These are phyloP conservation scores for Solanum lignicaule DNA, from an alignment of 257 asterid genomes.

Conservation along the genomic window DNA sequence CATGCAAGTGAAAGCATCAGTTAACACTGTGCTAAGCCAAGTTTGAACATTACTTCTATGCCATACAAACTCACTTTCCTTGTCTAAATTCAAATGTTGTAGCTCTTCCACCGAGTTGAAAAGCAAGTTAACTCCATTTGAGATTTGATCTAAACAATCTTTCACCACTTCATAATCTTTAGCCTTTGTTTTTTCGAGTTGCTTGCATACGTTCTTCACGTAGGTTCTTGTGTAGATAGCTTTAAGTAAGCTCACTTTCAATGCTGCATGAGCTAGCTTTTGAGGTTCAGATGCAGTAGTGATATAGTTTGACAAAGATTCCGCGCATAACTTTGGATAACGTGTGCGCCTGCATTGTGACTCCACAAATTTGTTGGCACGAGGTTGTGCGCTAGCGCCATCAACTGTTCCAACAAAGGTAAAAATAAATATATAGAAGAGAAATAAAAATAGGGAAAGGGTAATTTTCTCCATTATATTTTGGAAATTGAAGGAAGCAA, in stretches of 20 bases:
- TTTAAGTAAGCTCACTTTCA: conserved; percentile 31
- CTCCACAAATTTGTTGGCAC: conserved; percentile 24
- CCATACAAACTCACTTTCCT: conserved; percentile 35
- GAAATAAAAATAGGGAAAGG: conserved; percentile 9
- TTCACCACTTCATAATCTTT: conserved; percentile 22
- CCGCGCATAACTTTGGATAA: conserved; percentile 28
- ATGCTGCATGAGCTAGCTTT: conserved; percentile 39
- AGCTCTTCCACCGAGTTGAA: conserved; percentile 38
- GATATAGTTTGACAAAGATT: conserved; percentile 19
- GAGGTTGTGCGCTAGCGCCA: background rate
- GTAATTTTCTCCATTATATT: conserved; percentile 6
- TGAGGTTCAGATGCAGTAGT: conserved; percentile 18
- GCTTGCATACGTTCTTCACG: conserved; percentile 28
- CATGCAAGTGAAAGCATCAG: conserved; percentile 41
- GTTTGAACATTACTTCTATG: conserved; percentile 45
- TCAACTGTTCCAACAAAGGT: conserved; percentile 7
- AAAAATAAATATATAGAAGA: conserved; percentile 6
- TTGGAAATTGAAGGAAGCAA: background rate
- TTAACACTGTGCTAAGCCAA: conserved; percentile 54
- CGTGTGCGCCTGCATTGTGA: conserved; percentile 34
- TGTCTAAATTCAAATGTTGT: conserved; percentile 18
- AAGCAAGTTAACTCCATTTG: conserved; percentile 41
- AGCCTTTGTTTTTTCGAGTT: conserved; percentile 20
- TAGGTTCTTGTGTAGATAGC: conserved; percentile 40
- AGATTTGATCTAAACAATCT: conserved; percentile 52